Evolutionary conservation across 176 grass and related monocot genomes (phyloP).

Genomic region (Echinochloa phyllopogon): DNA sequence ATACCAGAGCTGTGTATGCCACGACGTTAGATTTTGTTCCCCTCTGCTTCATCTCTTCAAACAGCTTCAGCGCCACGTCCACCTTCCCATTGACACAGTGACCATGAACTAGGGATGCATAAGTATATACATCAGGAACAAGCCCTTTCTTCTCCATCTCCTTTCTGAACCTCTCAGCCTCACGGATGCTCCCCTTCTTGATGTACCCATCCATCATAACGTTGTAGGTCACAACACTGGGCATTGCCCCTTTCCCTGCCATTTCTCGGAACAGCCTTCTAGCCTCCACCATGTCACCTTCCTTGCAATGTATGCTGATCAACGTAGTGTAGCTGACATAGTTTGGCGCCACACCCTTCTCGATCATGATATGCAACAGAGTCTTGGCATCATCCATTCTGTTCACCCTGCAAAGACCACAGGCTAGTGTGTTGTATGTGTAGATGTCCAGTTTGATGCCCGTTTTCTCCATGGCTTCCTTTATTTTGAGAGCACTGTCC

Average conservation of each 20-base stretch:
- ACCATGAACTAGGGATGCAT: constrained; percentile 76
- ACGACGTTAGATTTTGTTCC: constrained; percentile 64
- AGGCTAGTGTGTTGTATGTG: constrained; percentile 73
- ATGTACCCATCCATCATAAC: constrained; percentile 84
- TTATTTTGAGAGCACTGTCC: constrained; percentile 68
- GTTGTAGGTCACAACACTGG: constrained; percentile 73
- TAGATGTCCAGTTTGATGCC: constrained; percentile 69
- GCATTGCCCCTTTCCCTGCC: constrained; percentile 51
- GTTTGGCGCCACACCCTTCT: constrained; percentile 65
- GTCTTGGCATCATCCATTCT: constrained; percentile 66
- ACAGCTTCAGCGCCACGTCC: constrained; percentile 66
- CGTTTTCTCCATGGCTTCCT: constrained; percentile 71
- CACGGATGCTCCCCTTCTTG: constrained; percentile 73
- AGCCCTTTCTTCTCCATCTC: constrained; percentile 96
- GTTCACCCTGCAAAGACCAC: constrained; percentile 66
- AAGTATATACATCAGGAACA: constrained; percentile 73
- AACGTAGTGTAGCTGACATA: constrained; percentile 67
- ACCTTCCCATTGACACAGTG: constrained; percentile 78
- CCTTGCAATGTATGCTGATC: constrained; percentile 80
- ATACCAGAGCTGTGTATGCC: constrained; percentile 79
- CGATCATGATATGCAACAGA: constrained; percentile 73
- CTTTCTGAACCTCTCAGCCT: constrained; percentile 79
- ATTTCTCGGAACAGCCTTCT: constrained; percentile 79
- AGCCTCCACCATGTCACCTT: constrained; percentile 86
- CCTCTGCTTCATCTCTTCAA: constrained; percentile 76